Conservation (phyloP, 2,329 filamentous ascomycete species). For the Aspergillus fumigatus region DNA sequence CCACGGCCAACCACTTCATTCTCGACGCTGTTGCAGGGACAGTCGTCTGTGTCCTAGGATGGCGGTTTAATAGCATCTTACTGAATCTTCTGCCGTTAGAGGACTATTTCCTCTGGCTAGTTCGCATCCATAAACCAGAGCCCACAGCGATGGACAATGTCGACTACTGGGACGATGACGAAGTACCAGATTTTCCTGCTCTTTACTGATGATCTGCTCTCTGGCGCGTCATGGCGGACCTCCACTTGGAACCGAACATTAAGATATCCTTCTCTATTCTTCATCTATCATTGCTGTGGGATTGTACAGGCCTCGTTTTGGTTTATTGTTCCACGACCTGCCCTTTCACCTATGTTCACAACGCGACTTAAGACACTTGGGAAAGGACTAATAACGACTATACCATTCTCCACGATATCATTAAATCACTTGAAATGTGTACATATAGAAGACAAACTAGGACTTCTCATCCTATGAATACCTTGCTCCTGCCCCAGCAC, state of each 20-base stretch:
- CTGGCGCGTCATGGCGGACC: neutral
- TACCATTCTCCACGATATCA: neutral
- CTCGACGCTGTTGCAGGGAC: constrained; percentile 67
- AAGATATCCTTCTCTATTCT: neutral
- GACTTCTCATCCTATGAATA: neutral
- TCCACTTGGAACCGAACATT: neutral
- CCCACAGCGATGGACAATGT: constrained; percentile 14
- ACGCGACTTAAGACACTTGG: neutral
- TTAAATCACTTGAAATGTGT: neutral
- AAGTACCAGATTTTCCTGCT: constrained; percentile 8
- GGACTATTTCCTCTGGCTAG: constrained; percentile 61
- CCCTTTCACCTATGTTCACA: neutral
- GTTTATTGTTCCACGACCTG: neutral
- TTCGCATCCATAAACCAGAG: constrained; percentile 63
- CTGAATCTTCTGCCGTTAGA: constrained; percentile 63
- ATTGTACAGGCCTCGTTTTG: neutral
- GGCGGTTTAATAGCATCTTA: constrained; percentile 52
- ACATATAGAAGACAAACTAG: neutral
- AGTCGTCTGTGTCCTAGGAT: constrained; percentile 60
- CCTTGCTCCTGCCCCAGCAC: neutral
- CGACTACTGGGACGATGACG: constrained; percentile 17
- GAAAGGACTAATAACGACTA: neutral
- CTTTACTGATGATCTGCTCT: constrained; percentile 8
- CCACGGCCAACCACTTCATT: constrained; percentile 69
- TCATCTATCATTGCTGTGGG: neutral